phyloP scores from a whole-genome alignment of 805 yeast genomes.

The Schizosaccharomyces cryophilus region DNA sequence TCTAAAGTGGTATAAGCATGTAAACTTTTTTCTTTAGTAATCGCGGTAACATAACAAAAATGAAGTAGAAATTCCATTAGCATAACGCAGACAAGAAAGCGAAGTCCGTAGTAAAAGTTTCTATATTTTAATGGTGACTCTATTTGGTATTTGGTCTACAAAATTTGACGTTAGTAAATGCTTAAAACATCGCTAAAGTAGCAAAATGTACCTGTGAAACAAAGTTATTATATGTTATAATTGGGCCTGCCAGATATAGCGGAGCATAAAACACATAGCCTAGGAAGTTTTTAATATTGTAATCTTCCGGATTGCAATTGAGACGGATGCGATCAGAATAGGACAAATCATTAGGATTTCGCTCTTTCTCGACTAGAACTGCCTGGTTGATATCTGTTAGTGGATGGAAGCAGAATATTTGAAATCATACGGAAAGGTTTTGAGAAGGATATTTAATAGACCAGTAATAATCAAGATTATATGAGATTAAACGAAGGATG shows the following conservation, averaged over 20 bases:
- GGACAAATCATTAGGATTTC: constrained; percentile 12
- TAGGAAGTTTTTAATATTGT: constrained; percentile 37
- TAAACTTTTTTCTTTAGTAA: constrained; percentile 77
- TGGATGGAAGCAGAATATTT: not conserved
- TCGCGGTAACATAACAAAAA: constrained; percentile 78
- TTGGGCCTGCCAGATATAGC: constrained; percentile 82
- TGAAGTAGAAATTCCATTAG: constrained; percentile 80
- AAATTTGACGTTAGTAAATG: not conserved
- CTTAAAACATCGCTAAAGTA: not conserved
- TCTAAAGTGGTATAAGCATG: constrained; percentile 71
- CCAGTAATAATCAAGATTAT: constrained; percentile 39
- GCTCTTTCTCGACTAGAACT: constrained; percentile 5
- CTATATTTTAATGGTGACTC: constrained; percentile 34
- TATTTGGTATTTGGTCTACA: constrained; percentile 22
- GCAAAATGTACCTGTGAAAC: constrained; percentile 27
- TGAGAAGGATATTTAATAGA: not conserved
- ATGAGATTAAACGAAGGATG: constrained; percentile 59
- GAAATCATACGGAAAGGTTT: not conserved
- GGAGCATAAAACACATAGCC: constrained; percentile 73
- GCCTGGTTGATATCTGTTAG: not conserved
- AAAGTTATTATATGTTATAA: constrained; percentile 77
- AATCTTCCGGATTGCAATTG: constrained; percentile 35
- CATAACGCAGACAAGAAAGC: constrained; percentile 49
- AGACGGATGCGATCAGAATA: constrained; percentile 45
- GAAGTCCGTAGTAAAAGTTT: constrained; percentile 33